These are phyloP conservation scores for Boletus rubropictus DNA, from an alignment of 768 basidiomycete genomes.

Conservation along the genomic window DNA sequence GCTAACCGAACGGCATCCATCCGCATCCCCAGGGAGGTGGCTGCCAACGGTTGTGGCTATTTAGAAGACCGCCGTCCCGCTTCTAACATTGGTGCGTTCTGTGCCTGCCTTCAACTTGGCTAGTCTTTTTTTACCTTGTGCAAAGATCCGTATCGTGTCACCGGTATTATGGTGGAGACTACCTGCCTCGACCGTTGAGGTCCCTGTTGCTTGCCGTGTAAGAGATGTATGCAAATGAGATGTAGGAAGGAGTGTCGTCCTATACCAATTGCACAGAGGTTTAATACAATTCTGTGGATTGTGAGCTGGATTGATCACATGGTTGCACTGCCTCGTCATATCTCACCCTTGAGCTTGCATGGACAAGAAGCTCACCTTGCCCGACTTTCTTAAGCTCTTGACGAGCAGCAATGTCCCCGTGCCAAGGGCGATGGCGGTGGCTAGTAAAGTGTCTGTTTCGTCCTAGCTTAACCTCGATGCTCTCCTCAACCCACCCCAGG, in stretches of 20 bases:
- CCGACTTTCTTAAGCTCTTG: conserved; percentile 61
- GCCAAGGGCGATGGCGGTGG: conserved; percentile 61
- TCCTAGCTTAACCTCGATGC: neutral
- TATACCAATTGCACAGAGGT: conserved; percentile 19
- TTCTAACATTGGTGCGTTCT: conserved; percentile 86
- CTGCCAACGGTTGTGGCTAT: conserved; percentile 89
- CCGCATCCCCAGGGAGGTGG: conserved; percentile 92
- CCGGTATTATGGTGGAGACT: conserved; percentile 83
- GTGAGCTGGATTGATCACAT: conserved; percentile 2
- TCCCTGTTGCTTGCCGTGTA: conserved; percentile 8
- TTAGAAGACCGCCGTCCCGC: conserved; percentile 95
- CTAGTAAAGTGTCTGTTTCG: conserved; percentile 58
- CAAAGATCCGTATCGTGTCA: conserved; percentile 92
- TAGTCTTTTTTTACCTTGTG: conserved; percentile 5
- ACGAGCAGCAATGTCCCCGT: conserved; percentile 53
- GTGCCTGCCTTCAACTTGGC: neutral
- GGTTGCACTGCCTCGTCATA: neutral
- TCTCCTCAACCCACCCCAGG: conserved; percentile 35
- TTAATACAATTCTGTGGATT: conserved; percentile 8
- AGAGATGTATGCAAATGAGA: conserved; percentile 1
- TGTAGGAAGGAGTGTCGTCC: conserved; percentile 10
- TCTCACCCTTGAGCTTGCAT: neutral
- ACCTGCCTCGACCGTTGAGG: conserved; percentile 63
- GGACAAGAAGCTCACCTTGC: conserved; percentile 50
- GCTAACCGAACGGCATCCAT: conserved; percentile 97